Percentiles rank a stretch among this genome's conserved stretches.
These are phyloP conservation scores for Rhodamnia argentea DNA, from an alignment of 345 rosid genomes.

Conservation along the genomic window DNA sequence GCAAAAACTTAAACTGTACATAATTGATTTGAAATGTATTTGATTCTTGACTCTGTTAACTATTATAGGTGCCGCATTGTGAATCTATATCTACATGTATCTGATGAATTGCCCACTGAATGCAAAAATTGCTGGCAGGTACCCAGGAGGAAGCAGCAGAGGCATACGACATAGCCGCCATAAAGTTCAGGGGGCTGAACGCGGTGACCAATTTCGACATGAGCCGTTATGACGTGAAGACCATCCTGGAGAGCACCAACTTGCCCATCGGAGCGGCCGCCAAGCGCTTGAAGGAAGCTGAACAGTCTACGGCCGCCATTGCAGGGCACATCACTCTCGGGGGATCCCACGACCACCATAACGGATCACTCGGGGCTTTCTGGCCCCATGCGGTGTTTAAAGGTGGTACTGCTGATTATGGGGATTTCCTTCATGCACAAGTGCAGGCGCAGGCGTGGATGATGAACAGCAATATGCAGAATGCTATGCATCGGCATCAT, in stretches of 20 bases:
- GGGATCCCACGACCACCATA: background rate
- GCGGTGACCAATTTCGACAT: conserved; percentile 98
- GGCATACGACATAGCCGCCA: conserved; percentile 95
- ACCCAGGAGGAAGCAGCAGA: conserved; percentile 98
- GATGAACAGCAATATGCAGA: conserved; percentile 42
- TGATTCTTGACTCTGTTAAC: background rate
- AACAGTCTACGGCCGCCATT: background rate
- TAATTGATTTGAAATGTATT: background rate
- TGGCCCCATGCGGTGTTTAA: background rate
- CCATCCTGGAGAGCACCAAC: conserved; percentile 72
- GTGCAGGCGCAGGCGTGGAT: conserved; percentile 2
- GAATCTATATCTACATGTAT: background rate
- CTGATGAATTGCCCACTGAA: background rate
- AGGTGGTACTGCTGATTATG: conserved; percentile 7
- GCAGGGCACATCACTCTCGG: conserved; percentile 19
- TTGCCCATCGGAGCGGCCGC: conserved; percentile 65
- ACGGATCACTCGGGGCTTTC: background rate
- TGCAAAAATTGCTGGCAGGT: conserved; percentile 18
- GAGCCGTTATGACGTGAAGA: conserved; percentile 74
- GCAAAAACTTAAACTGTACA: background rate
- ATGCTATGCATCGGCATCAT: conserved; percentile 18
- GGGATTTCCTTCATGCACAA: conserved; percentile 5
- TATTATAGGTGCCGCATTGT: background rate
- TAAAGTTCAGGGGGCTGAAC: conserved; percentile 82
- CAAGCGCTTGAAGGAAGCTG: conserved; percentile 49